phyloP scores from a whole-genome alignment of 345 rosid genomes.

The Bretschneidera sinensis region DNA sequence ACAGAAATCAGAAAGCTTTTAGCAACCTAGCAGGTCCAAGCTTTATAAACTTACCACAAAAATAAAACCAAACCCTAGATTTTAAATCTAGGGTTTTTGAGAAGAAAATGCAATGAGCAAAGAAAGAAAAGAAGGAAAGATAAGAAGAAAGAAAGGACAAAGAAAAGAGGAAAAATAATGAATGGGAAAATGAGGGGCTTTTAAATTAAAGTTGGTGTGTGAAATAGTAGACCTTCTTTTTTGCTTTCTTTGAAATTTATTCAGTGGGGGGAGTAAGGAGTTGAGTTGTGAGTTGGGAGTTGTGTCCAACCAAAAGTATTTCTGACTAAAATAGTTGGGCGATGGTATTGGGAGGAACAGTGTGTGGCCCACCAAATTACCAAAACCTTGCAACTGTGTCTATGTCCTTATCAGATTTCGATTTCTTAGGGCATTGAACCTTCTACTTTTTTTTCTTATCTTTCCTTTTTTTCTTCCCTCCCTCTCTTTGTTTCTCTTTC shows the following conservation, averaged over 20 bases:
- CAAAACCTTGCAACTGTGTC: slow-evolving; percentile 13
- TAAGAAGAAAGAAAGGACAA: slow-evolving; percentile 16
- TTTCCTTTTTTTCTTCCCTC: slow-evolving; percentile 6
- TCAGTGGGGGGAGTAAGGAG: neutral
- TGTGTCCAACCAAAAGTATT: neutral
- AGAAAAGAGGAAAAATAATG: slow-evolving; percentile 19
- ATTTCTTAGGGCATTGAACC: slow-evolving; percentile 16
- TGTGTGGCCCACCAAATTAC: slow-evolving; percentile 22
- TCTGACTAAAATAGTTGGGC: slow-evolving; percentile 11
- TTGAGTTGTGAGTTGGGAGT: slow-evolving; percentile 9
- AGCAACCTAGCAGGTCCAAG: slow-evolving; percentile 7
- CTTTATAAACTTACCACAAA: neutral
- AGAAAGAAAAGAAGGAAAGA: slow-evolving; percentile 23
- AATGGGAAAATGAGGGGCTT: slow-evolving; percentile 30
- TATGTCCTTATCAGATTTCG: slow-evolving; percentile 17
- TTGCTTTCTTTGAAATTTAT: neutral
- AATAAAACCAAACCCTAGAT: slow-evolving; percentile 39
- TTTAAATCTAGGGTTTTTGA: slow-evolving; percentile 46
- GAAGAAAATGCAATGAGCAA: slow-evolving; percentile 27
- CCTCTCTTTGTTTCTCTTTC: neutral
- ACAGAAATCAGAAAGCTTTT: slow-evolving; percentile 10
- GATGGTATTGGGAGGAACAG: slow-evolving; percentile 11
- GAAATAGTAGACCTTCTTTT: slow-evolving; percentile 14
- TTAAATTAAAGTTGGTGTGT: slow-evolving; percentile 31
- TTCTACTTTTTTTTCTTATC: slow-evolving; percentile 13